Evolutionary conservation across 2,329 filamentous ascomycete genomes (phyloP), one percentile per base, ranked within the genome.

Genomic region (Monilinia laxa): DNA sequence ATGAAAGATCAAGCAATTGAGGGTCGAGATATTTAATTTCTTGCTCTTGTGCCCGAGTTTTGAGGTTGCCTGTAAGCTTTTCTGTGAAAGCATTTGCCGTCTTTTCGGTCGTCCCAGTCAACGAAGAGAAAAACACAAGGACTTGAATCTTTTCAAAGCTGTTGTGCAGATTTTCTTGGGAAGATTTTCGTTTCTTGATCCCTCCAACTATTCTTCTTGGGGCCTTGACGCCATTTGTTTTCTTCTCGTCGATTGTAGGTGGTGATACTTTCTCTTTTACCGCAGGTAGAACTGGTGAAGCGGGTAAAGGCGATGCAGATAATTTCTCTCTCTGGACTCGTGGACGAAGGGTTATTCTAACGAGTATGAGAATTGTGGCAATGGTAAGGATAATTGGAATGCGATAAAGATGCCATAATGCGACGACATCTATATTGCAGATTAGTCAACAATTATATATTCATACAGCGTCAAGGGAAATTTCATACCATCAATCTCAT

Each of bases 71-170:
- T 18, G 76, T 73, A 38, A 94, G 76, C 1, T 80, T 78, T 67
- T 85, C 80, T n/a, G 82, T 79, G 59, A 95, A 86, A 1, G 83
- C 80, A 31, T 86, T 83, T 1, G 90, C 90, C 67, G 88, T 86
- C 73, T 86, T 88, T 76, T 94, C 89, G 1, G 93, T 97, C 42
- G 87, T 91, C 3, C 89, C 92, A 3, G 92, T 96, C 66, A 98
- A 82, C 0, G 93, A 96, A 2, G 92, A 94, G 80, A 90, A 98
- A 80, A 97, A 98, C 42, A 97, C 79, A 20, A 96, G 78, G 2
- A 90, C 85, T 75, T 94, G 90, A 65, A 93, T 83, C 60, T 82
- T 83, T 35, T 80, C 77, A 14, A 70, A 65, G 5, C 49, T 51
- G n/a, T 55, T 28, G 25, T 72, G 72, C 52, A 80, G 40, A 64